Conservation (phyloP, 1,139 yeast species). For the Hansenula lynferdii region DNA sequence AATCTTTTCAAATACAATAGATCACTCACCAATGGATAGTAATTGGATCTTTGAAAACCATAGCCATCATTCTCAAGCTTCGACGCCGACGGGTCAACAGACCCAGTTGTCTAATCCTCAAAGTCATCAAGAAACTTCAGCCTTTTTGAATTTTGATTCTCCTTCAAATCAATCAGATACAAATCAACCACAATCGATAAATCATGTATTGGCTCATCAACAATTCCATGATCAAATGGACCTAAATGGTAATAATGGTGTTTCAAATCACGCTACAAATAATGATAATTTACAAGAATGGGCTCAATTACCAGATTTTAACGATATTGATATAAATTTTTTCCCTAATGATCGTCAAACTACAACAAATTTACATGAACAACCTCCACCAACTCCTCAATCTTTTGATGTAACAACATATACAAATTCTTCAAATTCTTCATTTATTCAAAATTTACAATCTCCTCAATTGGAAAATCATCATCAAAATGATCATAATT, state of each 20-base stretch:
- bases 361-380: constrained; percentile 1
- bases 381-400: constrained; percentile 22
- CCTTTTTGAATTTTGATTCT: constrained; percentile 16
- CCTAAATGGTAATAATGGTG: no score
- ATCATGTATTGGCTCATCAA: not conserved
- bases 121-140: no score
- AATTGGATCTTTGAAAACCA: no score
- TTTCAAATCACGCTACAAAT: no score
- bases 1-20: no score
- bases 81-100: no score
- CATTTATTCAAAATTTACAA: constrained; percentile 12
- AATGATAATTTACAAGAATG: constrained; percentile 7
- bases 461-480: constrained; percentile 16
- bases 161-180: constrained; percentile 13
- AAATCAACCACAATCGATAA: no score
- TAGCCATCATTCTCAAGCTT: no score
- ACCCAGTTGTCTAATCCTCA: no score
- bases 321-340: constrained; percentile 17
- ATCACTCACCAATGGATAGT: no score
- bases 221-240: no score
- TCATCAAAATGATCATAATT: no score
- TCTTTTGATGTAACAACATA: constrained; percentile 14
- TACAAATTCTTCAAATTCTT: constrained; percentile 2
- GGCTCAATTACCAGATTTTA: constrained; percentile 16
- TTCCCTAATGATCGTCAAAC: constrained; percentile 8